Percentiles rank a stretch among this genome's conserved stretches.
These are phyloP conservation scores for Symbiodinium natans DNA, from an alignment of 73 alveolate species.

Conservation along the genomic window DNA sequence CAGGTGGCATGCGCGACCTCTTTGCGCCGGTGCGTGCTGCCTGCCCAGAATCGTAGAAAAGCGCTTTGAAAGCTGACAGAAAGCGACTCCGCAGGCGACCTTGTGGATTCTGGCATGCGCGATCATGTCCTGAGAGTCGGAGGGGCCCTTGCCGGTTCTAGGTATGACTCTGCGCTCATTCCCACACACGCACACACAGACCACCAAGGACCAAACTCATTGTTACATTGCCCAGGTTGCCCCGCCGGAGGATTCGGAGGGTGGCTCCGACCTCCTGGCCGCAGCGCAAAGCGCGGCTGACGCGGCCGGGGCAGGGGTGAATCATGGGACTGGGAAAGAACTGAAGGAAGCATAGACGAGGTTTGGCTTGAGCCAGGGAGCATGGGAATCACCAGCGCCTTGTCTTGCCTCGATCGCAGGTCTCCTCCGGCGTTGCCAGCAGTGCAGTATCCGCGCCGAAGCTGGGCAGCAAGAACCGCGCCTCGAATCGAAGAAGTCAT, in stretches of 20 bases:
- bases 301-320: not conserved
- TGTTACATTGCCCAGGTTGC: not conserved
- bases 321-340: too few relatives aligned
- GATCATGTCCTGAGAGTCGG: too few relatives aligned
- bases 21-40: conserved; percentile 61
- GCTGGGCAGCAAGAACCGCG: not conserved
- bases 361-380: too few relatives aligned
- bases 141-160: too few relatives aligned
- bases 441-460: not conserved
- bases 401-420: not conserved
- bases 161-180: too few relatives aligned
- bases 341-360: too few relatives aligned
- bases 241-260: not conserved
- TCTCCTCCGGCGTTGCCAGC: not conserved
- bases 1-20: conserved; percentile 79
- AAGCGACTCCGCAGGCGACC: too few relatives aligned
- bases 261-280: not conserved
- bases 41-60: not conserved
- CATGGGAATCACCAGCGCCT: too few relatives aligned
- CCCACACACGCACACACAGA: too few relatives aligned
- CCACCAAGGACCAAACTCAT: too few relatives aligned
- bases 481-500: not conserved
- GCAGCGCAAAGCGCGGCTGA: not conserved
- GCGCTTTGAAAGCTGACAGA: too few relatives aligned
- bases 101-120: too few relatives aligned